Evolutionary conservation across 352 stramenopile species (phyloP), one percentile per base, ranked within the genome.

Genomic region (Peronospora destructor): DNA sequence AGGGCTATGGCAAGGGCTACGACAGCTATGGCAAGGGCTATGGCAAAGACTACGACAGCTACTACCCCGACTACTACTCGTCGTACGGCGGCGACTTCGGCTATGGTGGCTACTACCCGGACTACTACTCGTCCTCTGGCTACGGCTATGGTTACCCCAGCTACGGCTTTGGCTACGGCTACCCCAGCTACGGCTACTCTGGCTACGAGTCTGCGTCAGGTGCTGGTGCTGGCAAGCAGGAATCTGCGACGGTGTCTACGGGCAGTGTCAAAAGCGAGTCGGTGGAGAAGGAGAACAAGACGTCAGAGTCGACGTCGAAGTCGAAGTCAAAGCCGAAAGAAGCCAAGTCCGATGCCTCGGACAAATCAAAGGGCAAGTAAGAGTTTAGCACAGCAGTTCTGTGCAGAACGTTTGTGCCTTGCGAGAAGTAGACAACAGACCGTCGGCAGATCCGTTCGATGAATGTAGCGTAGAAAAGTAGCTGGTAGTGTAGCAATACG

Each of bases 311-410:
- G 28, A 12, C 28, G 7, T 9, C 28, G 28, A 32, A 30, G 26
- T 19, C 41, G 17, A 10, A 17, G 12, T 6, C 34, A 6, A 39
- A 28, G 19, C 14, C 26, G 26, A 53, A 53, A 21, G 36, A 53
- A 29, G 16, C 46, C 36, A 53, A 53, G 46, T 33, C 46, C 8
- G 26, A 45, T 19, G 19, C 19, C 14, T 21, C 25, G 17, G 25
- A 41, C 35, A 53, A 53, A 36, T 45, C 35, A 29, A 53, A 53
- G 26, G n/a, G 3, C 16, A 53, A 53, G 36, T 53, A 53, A 46
- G 12, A 52, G 32, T 13, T 4, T n/a, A 17, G 32, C 10, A 36
- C 4, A 36, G 32, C 11, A 32, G 28, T 32, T 32, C 1, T 32
- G 28, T 32, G 28, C 28, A 11, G 4, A 32, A 32, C 28, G 12